Evolutionary conservation across 2,329 filamentous ascomycete genomes (phyloP).

Genomic region (Venturia oleaginea): DNA sequence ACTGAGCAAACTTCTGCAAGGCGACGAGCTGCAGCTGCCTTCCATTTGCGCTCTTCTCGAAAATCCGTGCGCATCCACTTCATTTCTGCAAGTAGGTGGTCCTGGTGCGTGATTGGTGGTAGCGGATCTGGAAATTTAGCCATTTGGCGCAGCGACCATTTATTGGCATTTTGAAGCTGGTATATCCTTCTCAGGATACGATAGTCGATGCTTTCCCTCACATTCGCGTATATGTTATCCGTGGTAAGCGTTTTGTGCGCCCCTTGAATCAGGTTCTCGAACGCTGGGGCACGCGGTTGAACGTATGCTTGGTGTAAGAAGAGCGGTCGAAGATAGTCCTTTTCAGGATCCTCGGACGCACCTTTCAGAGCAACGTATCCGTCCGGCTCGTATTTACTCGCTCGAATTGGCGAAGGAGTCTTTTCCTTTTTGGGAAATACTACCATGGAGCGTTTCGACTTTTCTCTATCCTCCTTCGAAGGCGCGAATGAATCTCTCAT

Average conservation of each 20-base stretch:
- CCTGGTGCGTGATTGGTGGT: slow-evolving; percentile 70
- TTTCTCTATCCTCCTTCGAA: slow-evolving; percentile 21
- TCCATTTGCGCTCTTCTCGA: slow-evolving; percentile 89
- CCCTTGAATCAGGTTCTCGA: slow-evolving; percentile 67
- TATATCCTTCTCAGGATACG: slow-evolving; percentile 81
- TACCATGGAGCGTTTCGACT: slow-evolving; percentile 63
- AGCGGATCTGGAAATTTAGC: slow-evolving; percentile 75
- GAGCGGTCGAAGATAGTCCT: slow-evolving; percentile 54
- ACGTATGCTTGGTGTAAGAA: slow-evolving; percentile 50
- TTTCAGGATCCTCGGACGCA: slow-evolving; percentile 36
- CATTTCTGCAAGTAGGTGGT: slow-evolving; percentile 80
- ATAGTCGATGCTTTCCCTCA: slow-evolving; percentile 80
- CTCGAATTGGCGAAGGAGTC: slow-evolving; percentile 15
- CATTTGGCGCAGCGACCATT: slow-evolving; percentile 86
- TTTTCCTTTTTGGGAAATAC: slow-evolving; percentile 60
- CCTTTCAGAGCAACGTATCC: slow-evolving; percentile 37
- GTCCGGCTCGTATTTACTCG: slow-evolving; percentile 22
- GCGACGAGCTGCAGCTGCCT: slow-evolving; percentile 68
- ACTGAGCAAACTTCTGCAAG: slow-evolving; percentile 76
- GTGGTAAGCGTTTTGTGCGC: slow-evolving; percentile 88
- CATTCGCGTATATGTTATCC: slow-evolving; percentile 69
- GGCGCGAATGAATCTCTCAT: slow-evolving; percentile 1
- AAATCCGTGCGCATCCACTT: slow-evolving; percentile 99
- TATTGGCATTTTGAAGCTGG: slow-evolving; percentile 78
- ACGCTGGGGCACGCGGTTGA: slow-evolving; percentile 42